Base-by-base conservation (phyloP, 2,329 filamentous ascomycete genomes). In the Coniella vitis region DNA sequence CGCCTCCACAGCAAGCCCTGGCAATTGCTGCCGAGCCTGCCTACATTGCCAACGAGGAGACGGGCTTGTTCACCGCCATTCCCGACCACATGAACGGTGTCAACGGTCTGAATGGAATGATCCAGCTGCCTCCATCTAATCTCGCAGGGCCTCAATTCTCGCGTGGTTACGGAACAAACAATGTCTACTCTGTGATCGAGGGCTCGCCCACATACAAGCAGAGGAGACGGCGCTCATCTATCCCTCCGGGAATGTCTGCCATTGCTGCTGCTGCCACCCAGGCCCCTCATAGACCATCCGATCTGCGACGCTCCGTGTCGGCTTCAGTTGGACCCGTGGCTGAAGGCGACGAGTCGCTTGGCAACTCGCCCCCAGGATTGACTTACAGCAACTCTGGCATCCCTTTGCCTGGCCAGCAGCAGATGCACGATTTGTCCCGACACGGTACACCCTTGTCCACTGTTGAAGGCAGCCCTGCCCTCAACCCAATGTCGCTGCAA, bases 191-290 rank as follows among this genome's bases (percentile, higher is more conserved):
- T 42, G 90, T 95, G 43, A 93, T 97, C 63, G 93, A 98, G 72
- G 93, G 93, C 42, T 98, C 93, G 22, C 93, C 93, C 12, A 97
- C 93, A 34, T 98, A 98, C 74, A 98, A 98, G 79, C 93, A 97
- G 74, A 83, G 93, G 60, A 81, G 93, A 66, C 83, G 93, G 58
- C 86, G 93, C 55, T 96, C 93, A 32, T 97, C 91, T 37, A 89
- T 97, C 55, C 90, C 91, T 20, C 85, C 87, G 12, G 81, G 85
- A 57, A 81, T 90, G 65, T 76, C 78, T 50, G 79, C 78, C 38
- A 83, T 86, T 53, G 80, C 84, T 55, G 81, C 81, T 43, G 79
- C 73, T 31, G 70, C 71, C 31, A 65, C 67, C 21, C 73, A 51
- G 7, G 49, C 37, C 14, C 51, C 48, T 16, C 73, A 95, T 69